phyloP scores from a whole-genome alignment of 2,329 filamentous ascomycete genomes.

The Orbilia blumenaviensis region DNA sequence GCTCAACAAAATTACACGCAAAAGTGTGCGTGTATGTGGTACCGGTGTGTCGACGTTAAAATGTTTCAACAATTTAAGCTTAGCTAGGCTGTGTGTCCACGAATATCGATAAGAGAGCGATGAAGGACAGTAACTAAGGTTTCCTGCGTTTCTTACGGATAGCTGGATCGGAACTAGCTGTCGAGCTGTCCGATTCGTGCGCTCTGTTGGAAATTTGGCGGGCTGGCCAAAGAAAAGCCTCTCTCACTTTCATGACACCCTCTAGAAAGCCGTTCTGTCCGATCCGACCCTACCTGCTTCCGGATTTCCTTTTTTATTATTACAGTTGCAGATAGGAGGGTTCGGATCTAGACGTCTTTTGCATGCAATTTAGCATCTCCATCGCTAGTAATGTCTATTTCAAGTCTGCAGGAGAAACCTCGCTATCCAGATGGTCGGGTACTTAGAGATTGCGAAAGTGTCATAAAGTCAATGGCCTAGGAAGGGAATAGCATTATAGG shows the following conservation, averaged over 20 bases:
- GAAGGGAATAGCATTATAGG: neutral
- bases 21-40: constrained; percentile 4
- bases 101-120: constrained; percentile 15
- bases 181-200: constrained; percentile 2
- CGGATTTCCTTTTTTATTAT: neutral
- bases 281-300: neutral
- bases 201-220: neutral
- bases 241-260: neutral
- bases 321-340: neutral
- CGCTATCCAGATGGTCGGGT: neutral
- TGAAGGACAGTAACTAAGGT: neutral
- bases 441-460: neutral
- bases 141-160: neutral
- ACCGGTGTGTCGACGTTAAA: constrained; percentile 8
- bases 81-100: neutral
- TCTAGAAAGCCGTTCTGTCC: neutral
- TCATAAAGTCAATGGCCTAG: neutral
- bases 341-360: neutral
- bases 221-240: neutral
- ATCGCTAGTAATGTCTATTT: constrained; percentile 1
- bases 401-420: neutral
- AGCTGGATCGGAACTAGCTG: constrained; percentile 8
- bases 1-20: neutral
- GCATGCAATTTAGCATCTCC: neutral
- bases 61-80: constrained; percentile 7